phyloP scores from a whole-genome alignment of 2,329 filamentous ascomycete species.

The Claviceps capensis region DNA sequence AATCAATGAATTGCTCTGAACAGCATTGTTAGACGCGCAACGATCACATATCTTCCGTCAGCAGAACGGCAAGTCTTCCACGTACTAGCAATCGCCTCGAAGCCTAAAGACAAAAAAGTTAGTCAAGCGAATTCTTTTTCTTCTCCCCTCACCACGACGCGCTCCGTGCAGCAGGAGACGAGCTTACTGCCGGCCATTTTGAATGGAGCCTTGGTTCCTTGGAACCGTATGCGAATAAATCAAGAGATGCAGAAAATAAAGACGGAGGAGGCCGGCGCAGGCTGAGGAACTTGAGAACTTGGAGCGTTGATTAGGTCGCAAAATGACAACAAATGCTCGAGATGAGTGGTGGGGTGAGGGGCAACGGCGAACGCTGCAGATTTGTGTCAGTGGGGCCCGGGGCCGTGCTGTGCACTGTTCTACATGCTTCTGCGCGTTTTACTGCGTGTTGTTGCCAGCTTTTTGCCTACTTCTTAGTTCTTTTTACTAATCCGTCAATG shows the following conservation, averaged over 20 bases:
- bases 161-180: background rate
- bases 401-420: conserved; percentile 3
- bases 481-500: too few species aligned
- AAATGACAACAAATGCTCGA: conserved; percentile 12
- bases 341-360: conserved; percentile 20
- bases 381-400: conserved; percentile 10
- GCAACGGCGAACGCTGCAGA: conserved; percentile 18
- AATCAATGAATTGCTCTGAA: conserved; percentile 72
- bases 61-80: conserved; percentile 5
- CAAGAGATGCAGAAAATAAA: conserved; percentile 4
- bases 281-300: conserved; percentile 1
- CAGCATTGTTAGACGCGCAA: background rate
- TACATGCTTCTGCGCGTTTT: too few species aligned
- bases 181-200: conserved; percentile 22
- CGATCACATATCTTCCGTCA: background rate
- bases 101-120: conserved; percentile 19
- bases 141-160: conserved; percentile 5
- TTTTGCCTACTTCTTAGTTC: too few species aligned
- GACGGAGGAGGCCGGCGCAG: background rate
- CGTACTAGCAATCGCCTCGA: conserved; percentile 34
- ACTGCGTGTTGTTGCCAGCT: too few species aligned
- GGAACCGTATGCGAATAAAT: background rate
- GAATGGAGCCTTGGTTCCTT: conserved; percentile 6
- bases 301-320: conserved; percentile 18
- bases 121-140: conserved; percentile 7